phyloP scores from a whole-genome alignment of 768 basidiomycete species.

The Rhodocollybia butyracea region DNA sequence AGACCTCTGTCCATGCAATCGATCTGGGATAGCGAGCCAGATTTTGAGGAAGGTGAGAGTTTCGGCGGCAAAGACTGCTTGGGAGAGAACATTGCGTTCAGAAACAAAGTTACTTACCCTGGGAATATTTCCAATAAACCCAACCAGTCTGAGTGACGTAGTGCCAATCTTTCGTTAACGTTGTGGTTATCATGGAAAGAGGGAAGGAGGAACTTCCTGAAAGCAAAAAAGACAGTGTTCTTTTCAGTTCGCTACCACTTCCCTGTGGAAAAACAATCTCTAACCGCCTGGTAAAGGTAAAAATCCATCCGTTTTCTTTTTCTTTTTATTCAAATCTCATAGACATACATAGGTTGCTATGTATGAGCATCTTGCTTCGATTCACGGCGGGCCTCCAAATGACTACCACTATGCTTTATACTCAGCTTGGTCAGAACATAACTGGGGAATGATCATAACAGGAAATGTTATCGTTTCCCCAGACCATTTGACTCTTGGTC shows the following conservation, averaged over 20 bases:
- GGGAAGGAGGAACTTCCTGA: too few relatives aligned
- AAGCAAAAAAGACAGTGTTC: neutral
- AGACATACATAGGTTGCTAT: slow-evolving; percentile 65
- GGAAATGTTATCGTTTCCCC: slow-evolving; percentile 76
- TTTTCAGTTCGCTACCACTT: slow-evolving; percentile 15
- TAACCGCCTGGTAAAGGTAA: slow-evolving; percentile 57
- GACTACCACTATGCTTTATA: slow-evolving; percentile 63
- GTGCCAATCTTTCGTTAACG: too few relatives aligned
- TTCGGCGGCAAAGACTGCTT: neutral
- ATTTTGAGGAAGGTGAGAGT: too few relatives aligned
- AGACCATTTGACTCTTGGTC: slow-evolving; percentile 65
- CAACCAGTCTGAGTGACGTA: too few relatives aligned
- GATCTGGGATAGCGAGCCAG: slow-evolving; percentile 16
- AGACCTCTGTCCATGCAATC: slow-evolving; percentile 26
- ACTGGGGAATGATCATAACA: slow-evolving; percentile 88
- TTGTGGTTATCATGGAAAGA: too few relatives aligned
- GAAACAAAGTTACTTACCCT: too few relatives aligned
- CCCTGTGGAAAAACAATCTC: slow-evolving; percentile 39
- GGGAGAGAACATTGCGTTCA: neutral
- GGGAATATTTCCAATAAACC: too few relatives aligned
- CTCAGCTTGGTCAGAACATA: slow-evolving; percentile 64
- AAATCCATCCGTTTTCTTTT: neutral
- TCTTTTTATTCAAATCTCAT: neutral
- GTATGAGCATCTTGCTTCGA: slow-evolving; percentile 76
- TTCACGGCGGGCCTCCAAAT: slow-evolving; percentile 74